phyloP scores from a whole-genome alignment of 2,329 filamentous ascomycete genomes.

The Coccinonectria pachysandricola region DNA sequence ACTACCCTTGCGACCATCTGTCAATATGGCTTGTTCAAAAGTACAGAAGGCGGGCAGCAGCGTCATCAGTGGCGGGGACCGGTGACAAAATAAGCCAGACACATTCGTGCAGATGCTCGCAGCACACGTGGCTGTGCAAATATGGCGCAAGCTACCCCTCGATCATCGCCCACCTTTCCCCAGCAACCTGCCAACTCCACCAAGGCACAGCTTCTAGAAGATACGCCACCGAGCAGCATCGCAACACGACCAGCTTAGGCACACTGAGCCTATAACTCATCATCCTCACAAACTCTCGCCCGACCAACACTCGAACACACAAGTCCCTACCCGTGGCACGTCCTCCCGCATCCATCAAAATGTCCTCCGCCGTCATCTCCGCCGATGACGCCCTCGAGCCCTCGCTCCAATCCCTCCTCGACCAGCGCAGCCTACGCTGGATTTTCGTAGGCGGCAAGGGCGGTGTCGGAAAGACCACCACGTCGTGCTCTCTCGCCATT shows the following conservation, averaged over 20 bases:
- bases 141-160: constrained; percentile 12
- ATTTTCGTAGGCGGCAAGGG: constrained; percentile 99
- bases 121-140: too few species aligned
- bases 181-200: constrained; percentile 10
- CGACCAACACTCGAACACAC: background rate
- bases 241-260: constrained; percentile 2
- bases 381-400: constrained; percentile 74
- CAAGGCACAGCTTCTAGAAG: constrained; percentile 18
- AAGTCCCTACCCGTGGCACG: too few species aligned
- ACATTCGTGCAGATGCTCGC: too few species aligned
- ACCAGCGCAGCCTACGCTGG: constrained; percentile 93
- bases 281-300: background rate
- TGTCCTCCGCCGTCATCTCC: constrained; percentile 31
- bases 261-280: too few species aligned
- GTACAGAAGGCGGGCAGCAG: too few species aligned
- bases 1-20: too few species aligned
- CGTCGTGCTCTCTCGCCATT: constrained; percentile 94
- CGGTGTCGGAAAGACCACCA: constrained; percentile 98
- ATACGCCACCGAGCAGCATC: constrained; percentile 3
- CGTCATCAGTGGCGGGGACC: constrained; percentile 1
- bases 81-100: constrained; percentile 6
- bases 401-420: constrained; percentile 85
- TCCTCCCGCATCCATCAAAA: constrained; percentile 11
- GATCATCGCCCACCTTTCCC: constrained; percentile 3
- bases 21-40: too few species aligned